Evolutionary conservation across 805 yeast genomes (phyloP).

Genomic region (Barnettozyma vustinii): DNA sequence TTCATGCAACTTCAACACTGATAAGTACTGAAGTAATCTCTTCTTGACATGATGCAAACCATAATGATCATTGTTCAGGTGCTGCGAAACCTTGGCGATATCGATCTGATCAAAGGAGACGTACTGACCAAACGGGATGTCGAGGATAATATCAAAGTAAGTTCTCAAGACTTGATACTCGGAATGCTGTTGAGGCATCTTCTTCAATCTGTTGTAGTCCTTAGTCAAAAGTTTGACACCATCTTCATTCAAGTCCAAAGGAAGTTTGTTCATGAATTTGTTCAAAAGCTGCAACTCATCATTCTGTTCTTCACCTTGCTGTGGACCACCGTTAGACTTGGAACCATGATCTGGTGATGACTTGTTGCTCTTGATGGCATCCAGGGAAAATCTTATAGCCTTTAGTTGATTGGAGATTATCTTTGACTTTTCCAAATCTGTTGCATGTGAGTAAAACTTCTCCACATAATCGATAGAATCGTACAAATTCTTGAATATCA

Average conservation of each 20-base stretch:
- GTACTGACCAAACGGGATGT: slow-evolving; percentile 51
- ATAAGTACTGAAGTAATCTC: slow-evolving; percentile 71
- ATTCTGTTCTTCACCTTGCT: slow-evolving; percentile 25
- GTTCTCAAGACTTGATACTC: slow-evolving; percentile 62
- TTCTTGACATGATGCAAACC: slow-evolving; percentile 72
- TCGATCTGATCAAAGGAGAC: slow-evolving; percentile 33
- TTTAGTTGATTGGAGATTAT: slow-evolving; percentile 52
- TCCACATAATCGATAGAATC: slow-evolving; percentile 32
- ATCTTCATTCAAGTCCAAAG: slow-evolving; percentile 32
- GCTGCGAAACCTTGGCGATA: slow-evolving; percentile 45
- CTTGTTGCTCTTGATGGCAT: slow-evolving; percentile 33
- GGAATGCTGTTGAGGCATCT: slow-evolving; percentile 47
- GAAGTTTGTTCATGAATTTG: slow-evolving; percentile 25
- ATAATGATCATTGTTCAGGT: slow-evolving; percentile 70
- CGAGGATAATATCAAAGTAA: slow-evolving; percentile 60
- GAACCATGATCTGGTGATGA: slow-evolving; percentile 1
- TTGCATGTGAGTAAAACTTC: slow-evolving; percentile 44
- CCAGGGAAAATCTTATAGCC: slow-evolving; percentile 44
- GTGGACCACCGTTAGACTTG: neutral
- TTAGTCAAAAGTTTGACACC: slow-evolving; percentile 36
- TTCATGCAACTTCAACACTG: slow-evolving; percentile 57
- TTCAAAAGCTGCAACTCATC: slow-evolving; percentile 33
- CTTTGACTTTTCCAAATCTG: slow-evolving; percentile 46
- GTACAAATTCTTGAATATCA: slow-evolving; percentile 35
- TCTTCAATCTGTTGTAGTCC: slow-evolving; percentile 51